A percentile compares a stretch with the other conserved stretches of the same genome.
Conservation (phyloP, 768 basidiomycete species). For the Gyrodon lividus region DNA sequence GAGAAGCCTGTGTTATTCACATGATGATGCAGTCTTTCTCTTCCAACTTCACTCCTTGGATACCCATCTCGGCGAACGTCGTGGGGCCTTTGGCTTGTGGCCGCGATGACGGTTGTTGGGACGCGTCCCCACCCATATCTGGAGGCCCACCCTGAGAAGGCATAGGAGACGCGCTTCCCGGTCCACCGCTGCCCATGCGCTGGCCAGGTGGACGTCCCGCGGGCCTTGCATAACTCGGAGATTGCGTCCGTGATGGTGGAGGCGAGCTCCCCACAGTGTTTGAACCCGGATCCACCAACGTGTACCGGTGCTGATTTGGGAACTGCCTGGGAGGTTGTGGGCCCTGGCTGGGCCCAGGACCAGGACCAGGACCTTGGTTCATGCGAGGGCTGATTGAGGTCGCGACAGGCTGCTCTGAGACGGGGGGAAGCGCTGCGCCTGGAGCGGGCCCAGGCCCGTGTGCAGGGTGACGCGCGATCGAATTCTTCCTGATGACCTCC, state of each 20-base stretch:
- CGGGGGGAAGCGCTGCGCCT: slow-evolving; percentile 4
- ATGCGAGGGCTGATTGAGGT: slow-evolving; percentile 1
- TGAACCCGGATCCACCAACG: slow-evolving; percentile 43
- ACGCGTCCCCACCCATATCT: background rate
- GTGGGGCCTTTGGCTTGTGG: slow-evolving; percentile 45
- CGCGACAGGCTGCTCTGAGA: slow-evolving; percentile 15
- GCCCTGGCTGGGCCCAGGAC: slow-evolving; percentile 3
- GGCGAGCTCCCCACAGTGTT: slow-evolving; percentile 8
- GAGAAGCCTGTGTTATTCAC: slow-evolving; percentile 40
- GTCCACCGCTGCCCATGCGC: slow-evolving; percentile 18
- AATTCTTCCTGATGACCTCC: slow-evolving; percentile 55
- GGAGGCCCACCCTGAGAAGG: slow-evolving; percentile 6
- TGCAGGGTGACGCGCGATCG: slow-evolving; percentile 26
- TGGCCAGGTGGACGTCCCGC: slow-evolving; percentile 35
- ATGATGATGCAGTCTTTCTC: slow-evolving; percentile 87
- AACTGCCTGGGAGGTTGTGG: slow-evolving; percentile 25
- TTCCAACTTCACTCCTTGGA: slow-evolving; percentile 72
- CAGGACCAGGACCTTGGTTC: slow-evolving; percentile 3
- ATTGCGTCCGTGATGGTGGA: slow-evolving; percentile 16
- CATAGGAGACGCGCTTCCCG: slow-evolving; percentile 13
- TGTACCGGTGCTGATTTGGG: slow-evolving; percentile 44
- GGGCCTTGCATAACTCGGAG: slow-evolving; percentile 27
- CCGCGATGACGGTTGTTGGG: slow-evolving; percentile 11
- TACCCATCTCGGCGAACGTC: slow-evolving; percentile 95
- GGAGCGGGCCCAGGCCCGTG: slow-evolving; percentile 12